Percentiles rank a stretch among this genome's conserved stretches.
These are phyloP conservation scores for Lasiodiplodia citricola DNA, from an alignment of 2,329 filamentous ascomycete genomes.

Conservation along the genomic window DNA sequence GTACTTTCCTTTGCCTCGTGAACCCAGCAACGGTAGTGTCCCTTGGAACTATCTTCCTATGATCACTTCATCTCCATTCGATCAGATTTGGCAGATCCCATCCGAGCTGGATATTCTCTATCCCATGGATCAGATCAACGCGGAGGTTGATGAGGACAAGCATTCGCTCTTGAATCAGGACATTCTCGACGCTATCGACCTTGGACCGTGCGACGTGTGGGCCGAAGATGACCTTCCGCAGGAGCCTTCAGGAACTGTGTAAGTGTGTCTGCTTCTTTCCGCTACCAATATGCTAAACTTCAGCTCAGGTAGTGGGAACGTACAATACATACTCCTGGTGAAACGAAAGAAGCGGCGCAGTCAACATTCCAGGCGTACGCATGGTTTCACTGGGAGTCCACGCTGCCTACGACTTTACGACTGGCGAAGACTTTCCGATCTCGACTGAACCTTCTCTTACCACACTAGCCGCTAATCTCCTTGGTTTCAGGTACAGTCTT, in stretches of 20 bases:
- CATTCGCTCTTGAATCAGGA: slow-evolving; percentile 27
- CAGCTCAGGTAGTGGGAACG: neutral
- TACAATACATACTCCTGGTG: neutral
- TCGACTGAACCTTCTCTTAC: neutral
- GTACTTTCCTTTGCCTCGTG: slow-evolving; percentile 51
- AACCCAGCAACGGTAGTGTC: slow-evolving; percentile 46
- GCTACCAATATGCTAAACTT: neutral
- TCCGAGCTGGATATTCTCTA: slow-evolving; percentile 45
- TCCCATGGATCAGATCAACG: slow-evolving; percentile 40
- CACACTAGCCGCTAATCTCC: neutral
- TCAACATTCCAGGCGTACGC: neutral
- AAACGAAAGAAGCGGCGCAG: neutral
- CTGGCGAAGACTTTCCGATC: neutral
- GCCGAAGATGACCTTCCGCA: slow-evolving; percentile 1
- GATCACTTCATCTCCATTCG: slow-evolving; percentile 45
- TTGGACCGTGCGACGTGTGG: slow-evolving; percentile 17
- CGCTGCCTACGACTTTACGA: neutral
- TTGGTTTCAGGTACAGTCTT: neutral
- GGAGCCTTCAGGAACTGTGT: neutral
- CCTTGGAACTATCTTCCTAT: slow-evolving; percentile 49
- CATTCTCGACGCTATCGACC: slow-evolving; percentile 29
- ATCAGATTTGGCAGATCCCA: slow-evolving; percentile 44
- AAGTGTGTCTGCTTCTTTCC: neutral
- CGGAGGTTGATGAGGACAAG: slow-evolving; percentile 24
- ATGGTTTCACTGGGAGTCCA: neutral